phyloP scores from a whole-genome alignment of 1,284 basidiomycete species.

The Trichosporon sp. region DNA sequence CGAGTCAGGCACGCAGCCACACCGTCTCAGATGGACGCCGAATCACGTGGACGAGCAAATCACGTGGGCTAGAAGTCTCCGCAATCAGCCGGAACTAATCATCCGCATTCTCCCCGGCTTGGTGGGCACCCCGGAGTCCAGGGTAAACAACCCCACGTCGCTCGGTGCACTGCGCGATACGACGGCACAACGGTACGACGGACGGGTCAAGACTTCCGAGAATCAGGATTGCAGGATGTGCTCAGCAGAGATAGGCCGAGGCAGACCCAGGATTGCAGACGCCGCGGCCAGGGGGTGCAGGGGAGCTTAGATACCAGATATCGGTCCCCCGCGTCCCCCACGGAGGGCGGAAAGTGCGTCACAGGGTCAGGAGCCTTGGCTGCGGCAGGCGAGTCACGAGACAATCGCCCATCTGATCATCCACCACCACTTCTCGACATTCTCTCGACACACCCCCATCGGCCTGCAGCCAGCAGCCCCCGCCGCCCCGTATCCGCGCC shows the following conservation, averaged over 20 bases:
- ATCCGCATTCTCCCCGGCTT: neutral
- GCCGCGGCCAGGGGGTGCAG: neutral
- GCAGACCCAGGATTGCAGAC: neutral
- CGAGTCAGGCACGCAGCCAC: neutral
- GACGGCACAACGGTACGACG: neutral
- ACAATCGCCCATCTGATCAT: neutral
- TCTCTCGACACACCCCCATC: too few relatives aligned
- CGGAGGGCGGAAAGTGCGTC: neutral
- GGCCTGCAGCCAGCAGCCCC: too few relatives aligned
- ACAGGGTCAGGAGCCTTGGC: neutral
- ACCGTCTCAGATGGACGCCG: neutral
- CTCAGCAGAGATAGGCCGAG: neutral
- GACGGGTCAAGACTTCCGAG: neutral
- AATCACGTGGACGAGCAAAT: neutral
- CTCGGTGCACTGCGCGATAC: neutral
- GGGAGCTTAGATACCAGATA: neutral
- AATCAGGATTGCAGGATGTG: neutral
- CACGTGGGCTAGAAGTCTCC: neutral
- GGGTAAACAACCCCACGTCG: neutral
- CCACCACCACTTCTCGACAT: neutral
- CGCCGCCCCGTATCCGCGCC: too few relatives aligned
- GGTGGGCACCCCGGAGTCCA: neutral
- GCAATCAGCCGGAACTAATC: neutral
- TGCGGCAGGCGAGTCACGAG: neutral
- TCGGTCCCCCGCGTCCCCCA: neutral